These are phyloP conservation scores for Solanum pennellii DNA, from an alignment of 257 asterid species.

Conservation along the genomic window DNA sequence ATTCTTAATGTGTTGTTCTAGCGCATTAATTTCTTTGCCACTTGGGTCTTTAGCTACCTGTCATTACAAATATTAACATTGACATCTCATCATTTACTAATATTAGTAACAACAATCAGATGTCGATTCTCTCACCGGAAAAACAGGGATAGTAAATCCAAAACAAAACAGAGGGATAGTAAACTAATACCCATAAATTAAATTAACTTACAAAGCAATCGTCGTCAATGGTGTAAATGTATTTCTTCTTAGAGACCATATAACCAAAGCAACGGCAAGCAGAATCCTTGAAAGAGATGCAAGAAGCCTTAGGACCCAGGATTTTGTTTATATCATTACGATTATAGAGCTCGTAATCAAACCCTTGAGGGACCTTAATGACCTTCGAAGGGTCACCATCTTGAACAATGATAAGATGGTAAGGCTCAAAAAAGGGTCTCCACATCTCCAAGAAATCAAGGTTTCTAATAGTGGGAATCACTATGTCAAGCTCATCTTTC, in stretches of 20 bases:
- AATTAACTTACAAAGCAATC: conserved; percentile 68
- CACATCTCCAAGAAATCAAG: conserved; percentile 72
- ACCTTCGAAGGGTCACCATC: conserved; percentile 61
- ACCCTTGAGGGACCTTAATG: conserved; percentile 58
- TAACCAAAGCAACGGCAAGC: conserved; percentile 80
- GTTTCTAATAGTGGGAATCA: conserved; percentile 62
- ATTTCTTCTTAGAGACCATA: conserved; percentile 71
- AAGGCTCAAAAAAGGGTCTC: conserved; percentile 62
- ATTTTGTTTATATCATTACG: conserved; percentile 58
- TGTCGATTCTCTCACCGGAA: neutral
- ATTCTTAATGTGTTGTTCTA: conserved; percentile 49
- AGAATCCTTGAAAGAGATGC: conserved; percentile 74
- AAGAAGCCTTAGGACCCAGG: conserved; percentile 59
- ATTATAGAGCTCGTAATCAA: conserved; percentile 59
- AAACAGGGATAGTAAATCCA: neutral
- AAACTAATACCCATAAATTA: no score
- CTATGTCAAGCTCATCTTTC: conserved; percentile 64
- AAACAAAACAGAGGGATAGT: neutral
- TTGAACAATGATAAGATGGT: conserved; percentile 65
- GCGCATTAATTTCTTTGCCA: conserved; percentile 43
- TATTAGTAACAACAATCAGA: neutral
- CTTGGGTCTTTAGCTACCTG: conserved; percentile 61
- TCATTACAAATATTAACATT: neutral
- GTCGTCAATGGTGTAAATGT: conserved; percentile 66
- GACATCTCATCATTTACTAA: neutral